Evolutionary conservation across 768 basidiomycete genomes (phyloP), one percentile per base, ranked within the genome.

Genomic region (Clitopilus passeckerianus): DNA sequence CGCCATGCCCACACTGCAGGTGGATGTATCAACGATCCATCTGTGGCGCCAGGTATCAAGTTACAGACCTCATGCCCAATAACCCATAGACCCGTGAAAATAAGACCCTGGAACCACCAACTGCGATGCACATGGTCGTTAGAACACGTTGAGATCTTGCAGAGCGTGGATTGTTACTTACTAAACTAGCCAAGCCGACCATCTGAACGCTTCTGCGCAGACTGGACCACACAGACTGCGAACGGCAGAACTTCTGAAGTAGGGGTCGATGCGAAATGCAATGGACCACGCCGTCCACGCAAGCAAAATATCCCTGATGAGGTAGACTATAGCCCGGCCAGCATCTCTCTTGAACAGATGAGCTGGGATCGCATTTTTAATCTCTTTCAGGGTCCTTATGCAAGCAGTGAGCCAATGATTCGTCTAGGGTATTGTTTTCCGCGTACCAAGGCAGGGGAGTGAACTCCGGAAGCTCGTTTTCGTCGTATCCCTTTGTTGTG

Each of bases 51-150:
- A 8, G 41, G 2, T 57, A 67, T 57, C 58, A 24, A 2, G 54
- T 16, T 34, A 46, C 37, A 22, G 24, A 80, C 81, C 69, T 84
- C 83, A 61, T 84, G 83, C 34, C 83, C 83, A 58, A 84, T 82
- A 22, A 83, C 82, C 83, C 83, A 84, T 37, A 83, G 75, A 15
- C 82, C 83, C 9, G 82, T 81, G 60, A 83, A 78, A 43, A 82
- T 76, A 20, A 83, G 73, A 33, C 82, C 81, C 65, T 85, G 83
- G 68, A 84, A 81, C 83, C 83, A 85, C 81, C 82, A 85, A 63
- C 81, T 82, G 54, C 35, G 53, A 57, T 30, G 58, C 5, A 30
- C n/a, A 50, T 3, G 33, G 55, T 23, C 59, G 54, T 30, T 46
- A 44, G 24, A 41, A 50, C 10, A 52, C 30, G 22, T 41, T 15